These are phyloP conservation scores for Annulohypoxylon moriforme DNA, from an alignment of 495 filamentous ascomycete genomes.

Conservation along the genomic window DNA sequence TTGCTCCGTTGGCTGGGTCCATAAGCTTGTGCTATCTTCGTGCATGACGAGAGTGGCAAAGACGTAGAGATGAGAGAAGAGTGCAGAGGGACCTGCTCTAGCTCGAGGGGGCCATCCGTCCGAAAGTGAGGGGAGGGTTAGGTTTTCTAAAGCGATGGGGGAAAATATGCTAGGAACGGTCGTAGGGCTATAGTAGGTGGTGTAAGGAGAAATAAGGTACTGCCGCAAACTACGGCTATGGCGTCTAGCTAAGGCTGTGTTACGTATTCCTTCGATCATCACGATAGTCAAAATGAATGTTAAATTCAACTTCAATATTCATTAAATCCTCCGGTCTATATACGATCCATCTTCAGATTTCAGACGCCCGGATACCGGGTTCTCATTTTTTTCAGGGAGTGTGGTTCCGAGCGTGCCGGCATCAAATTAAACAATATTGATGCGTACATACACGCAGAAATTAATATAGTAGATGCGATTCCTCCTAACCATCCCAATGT, in stretches of 20 bases:
- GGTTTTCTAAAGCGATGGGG: conserved; percentile 38
- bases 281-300: neutral
- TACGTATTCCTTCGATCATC: neutral
- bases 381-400: conserved; percentile 21
- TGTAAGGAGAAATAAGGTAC: conserved; percentile 20
- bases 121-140: conserved; percentile 31
- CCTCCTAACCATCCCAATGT: conserved; percentile 5
- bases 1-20: neutral
- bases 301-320: conserved; percentile 15
- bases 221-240: conserved; percentile 3
- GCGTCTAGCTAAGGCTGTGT: conserved; percentile 6
- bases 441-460: conserved; percentile 37
- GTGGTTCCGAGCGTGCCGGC: conserved; percentile 32
- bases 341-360: conserved; percentile 17
- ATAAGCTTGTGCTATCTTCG: conserved; percentile 4
- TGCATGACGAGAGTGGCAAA: conserved; percentile 21
- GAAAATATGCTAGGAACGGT: neutral
- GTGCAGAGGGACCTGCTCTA: conserved; percentile 24
- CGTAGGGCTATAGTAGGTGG: conserved; percentile 23
- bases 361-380: conserved; percentile 28
- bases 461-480: conserved; percentile 25
- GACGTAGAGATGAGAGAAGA: neutral
- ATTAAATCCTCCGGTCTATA: conserved; percentile 32
- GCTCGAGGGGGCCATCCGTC: conserved; percentile 29
- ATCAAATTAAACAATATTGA: conserved; percentile 38